phyloP scores from a whole-genome alignment of 805 yeast species.

The Candida yuanshanica region DNA sequence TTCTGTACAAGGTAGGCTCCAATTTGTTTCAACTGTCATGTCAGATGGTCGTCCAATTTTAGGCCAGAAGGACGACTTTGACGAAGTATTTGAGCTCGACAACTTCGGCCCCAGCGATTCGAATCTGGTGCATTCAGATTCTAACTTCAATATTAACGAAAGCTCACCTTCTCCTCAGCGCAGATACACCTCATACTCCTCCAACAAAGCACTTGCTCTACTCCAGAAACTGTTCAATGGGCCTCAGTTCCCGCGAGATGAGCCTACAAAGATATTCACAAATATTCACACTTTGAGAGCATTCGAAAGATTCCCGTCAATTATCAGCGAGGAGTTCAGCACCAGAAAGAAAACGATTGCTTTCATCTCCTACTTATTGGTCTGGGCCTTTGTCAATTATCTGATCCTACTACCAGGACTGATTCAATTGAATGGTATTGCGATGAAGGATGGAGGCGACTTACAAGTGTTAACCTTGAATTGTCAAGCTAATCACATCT shows the following conservation, averaged over 20 bases:
- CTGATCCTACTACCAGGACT: slow-evolving; percentile 2
- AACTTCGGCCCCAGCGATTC: neutral
- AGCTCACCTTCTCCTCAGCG: neutral
- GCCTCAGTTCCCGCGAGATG: slow-evolving; percentile 1
- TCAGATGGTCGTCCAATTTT: no score
- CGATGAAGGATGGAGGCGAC: slow-evolving; percentile 2
- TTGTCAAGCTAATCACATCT: slow-evolving; percentile 38
- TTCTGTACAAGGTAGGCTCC: no score
- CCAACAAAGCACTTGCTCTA: neutral
- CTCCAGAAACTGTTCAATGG: slow-evolving; percentile 1
- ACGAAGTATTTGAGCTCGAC: neutral
- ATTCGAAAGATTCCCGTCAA: slow-evolving; percentile 7
- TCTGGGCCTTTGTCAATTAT: slow-evolving; percentile 3
- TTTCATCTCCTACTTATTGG: neutral
- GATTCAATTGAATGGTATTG: neutral
- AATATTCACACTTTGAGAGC: neutral
- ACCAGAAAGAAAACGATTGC: neutral
- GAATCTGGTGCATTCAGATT: neutral
- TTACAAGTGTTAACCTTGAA: slow-evolving; percentile 32
- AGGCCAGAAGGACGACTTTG: neutral
- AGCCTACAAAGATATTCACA: slow-evolving; percentile 4
- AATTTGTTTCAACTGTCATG: no score
- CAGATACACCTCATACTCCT: neutral
- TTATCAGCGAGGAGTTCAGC: slow-evolving; percentile 1
- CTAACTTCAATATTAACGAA: neutral